These are phyloP conservation scores for Salix suchowensis DNA, from an alignment of 345 rosid genomes.

Conservation along the genomic window DNA sequence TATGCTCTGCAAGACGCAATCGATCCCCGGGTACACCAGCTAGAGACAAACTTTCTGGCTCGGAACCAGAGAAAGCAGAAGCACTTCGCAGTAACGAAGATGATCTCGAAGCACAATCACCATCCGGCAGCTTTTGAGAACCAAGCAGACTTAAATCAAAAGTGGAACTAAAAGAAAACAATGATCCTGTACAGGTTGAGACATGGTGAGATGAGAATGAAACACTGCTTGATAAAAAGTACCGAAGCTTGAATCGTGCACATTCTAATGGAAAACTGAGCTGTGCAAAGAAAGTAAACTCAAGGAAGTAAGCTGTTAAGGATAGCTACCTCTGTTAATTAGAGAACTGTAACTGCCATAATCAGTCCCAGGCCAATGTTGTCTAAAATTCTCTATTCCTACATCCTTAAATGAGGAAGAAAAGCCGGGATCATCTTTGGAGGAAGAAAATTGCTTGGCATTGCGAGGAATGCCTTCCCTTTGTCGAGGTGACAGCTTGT, in stretches of 20 bases:
- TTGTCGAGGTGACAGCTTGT: constrained; percentile 21
- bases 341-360: constrained; percentile 33
- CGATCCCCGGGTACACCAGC: constrained; percentile 19
- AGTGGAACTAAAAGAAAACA: constrained; percentile 28
- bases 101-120: constrained; percentile 28
- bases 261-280: constrained; percentile 12
- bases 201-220: constrained; percentile 13
- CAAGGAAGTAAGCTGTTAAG: constrained; percentile 42
- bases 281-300: constrained; percentile 35
- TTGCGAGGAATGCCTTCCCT: constrained; percentile 18
- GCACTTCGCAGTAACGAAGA: constrained; percentile 31
- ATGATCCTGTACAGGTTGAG: constrained; percentile 37
- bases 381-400: constrained; percentile 31
- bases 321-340: constrained; percentile 30
- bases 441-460: constrained; percentile 25
- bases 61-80: constrained; percentile 36
- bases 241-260: constrained; percentile 11
- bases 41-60: constrained; percentile 26
- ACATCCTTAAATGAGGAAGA: constrained; percentile 31
- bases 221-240: constrained; percentile 14
- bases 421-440: constrained; percentile 32
- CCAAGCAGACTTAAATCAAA: constrained; percentile 29
- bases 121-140: constrained; percentile 31
- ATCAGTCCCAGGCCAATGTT: constrained; percentile 28
- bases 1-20: constrained; percentile 21